Evolutionary conservation across 768 basidiomycete genomes (phyloP), one percentile per base, ranked within the genome.

Genomic region (Hirschioporus abietinus): DNA sequence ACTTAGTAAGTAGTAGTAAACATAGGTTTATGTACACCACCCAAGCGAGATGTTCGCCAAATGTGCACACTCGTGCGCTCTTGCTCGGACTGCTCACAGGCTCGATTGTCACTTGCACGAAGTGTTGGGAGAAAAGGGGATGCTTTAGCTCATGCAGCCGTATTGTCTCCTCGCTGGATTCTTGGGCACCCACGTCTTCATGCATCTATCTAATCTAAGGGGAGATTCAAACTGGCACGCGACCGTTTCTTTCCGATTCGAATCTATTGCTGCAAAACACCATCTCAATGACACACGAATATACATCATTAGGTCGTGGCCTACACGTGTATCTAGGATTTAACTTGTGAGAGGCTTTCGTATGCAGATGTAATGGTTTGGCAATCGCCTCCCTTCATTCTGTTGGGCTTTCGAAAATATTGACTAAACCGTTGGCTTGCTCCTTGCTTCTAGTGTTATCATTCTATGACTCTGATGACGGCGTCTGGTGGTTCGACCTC

Each of bases 401-500:
- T 52, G 5, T 52, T 52, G 20, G 42, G 42, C 42, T 52, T 15
- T 52, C 12, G 15, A 52, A 52, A 52, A 20, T 52, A 20, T 6
- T 10, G 42, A 52, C 3, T 15, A 52, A 15, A 15, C 20, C 20
- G 35, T 67, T 42, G 35, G 60, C 67, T 36, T 58, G 35, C 63
- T 63, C 60, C 35, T 67, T 67, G 25, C 61, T 52, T 36, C 7
- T 36, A 15, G 30, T 35, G n/a, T 63, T 12, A 24, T 58, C 58
- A 27, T 67, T 71, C 68, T 52, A 64, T n/a, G 34, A 35, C 64
- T 30, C 57, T 68, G 20, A 66, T 64, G 5, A 63, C 64, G 25
- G 65, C 67, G 42, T 26, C 65, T n/a, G 64, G 65, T n/a, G 62
- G 66, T 58, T 66, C 66, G 26, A 60, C 66, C 7, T 66, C 66